Conservation (phyloP, 2,329 filamentous ascomycete species). For the Penicillium olsonii region DNA sequence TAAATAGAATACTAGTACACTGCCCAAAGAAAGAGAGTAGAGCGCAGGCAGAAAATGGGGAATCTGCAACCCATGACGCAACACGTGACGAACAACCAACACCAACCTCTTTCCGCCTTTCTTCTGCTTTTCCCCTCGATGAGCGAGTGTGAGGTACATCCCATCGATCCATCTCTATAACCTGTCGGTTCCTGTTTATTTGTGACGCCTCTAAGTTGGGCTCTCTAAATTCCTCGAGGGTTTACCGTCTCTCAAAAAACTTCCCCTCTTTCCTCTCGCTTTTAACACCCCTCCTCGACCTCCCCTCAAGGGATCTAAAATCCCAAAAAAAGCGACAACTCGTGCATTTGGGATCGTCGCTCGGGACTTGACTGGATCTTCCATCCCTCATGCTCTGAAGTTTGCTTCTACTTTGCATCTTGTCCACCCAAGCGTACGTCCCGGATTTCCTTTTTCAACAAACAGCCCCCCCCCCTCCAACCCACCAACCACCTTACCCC, state of each 20-base stretch:
- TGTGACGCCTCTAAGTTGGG: slow-evolving; percentile 3
- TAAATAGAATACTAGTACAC: too few species aligned
- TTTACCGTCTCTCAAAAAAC: slow-evolving; percentile 14
- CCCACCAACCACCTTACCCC: slow-evolving; percentile 14
- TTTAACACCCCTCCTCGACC: slow-evolving; percentile 24
- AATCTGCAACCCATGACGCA: slow-evolving; percentile 36
- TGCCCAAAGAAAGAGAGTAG: too few species aligned
- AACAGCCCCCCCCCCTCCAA: slow-evolving; percentile 16
- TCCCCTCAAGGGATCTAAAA: slow-evolving; percentile 17
- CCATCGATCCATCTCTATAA: slow-evolving; percentile 20
- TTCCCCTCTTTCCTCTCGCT: slow-evolving; percentile 27
- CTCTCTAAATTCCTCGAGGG: slow-evolving; percentile 6
- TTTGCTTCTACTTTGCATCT: slow-evolving; percentile 24
- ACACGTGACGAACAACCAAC: slow-evolving; percentile 38
- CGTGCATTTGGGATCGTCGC: slow-evolving; percentile 22
- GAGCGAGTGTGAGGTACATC: slow-evolving; percentile 22
- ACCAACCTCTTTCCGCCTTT: slow-evolving; percentile 17
- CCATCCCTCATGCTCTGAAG: slow-evolving; percentile 32
- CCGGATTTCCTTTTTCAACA: slow-evolving; percentile 10
- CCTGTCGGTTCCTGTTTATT: slow-evolving; percentile 1
- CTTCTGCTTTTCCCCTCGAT: slow-evolving; percentile 29
- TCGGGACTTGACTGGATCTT: slow-evolving; percentile 8
- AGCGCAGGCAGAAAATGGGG: slow-evolving; percentile 4
- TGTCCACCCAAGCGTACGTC: slow-evolving; percentile 31
- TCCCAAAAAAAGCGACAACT: slow-evolving; percentile 20